These are phyloP conservation scores for Diplodia seriata DNA, from an alignment of 2,329 filamentous ascomycete genomes.

Conservation along the genomic window DNA sequence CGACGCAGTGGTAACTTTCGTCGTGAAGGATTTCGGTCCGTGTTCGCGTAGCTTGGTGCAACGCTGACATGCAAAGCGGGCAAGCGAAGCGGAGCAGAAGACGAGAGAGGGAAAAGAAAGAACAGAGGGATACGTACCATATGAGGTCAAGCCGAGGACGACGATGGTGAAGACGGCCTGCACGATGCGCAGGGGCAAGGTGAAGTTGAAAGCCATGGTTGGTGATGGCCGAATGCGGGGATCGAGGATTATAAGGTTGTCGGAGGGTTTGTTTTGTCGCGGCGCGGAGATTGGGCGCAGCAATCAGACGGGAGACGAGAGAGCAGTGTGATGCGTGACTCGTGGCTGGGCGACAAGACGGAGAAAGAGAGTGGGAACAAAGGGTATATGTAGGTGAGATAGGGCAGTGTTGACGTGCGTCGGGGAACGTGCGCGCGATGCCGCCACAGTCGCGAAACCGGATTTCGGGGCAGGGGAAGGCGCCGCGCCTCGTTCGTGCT, in stretches of 20 bases:
- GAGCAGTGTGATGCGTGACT: background rate
- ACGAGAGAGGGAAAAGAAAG: background rate
- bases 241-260: background rate
- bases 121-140: slow-evolving; percentile 64
- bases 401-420: slow-evolving; percentile 4
- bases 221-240: background rate
- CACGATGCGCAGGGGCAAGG: slow-evolving; percentile 69
- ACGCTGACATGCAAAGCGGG: background rate
- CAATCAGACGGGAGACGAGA: background rate
- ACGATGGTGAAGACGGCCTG: slow-evolving; percentile 75
- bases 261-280: background rate
- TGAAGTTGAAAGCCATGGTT: slow-evolving; percentile 61
- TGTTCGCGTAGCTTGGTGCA: slow-evolving; percentile 11
- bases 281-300: background rate
- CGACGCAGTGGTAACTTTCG: background rate
- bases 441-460: slow-evolving; percentile 20
- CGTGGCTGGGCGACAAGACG: background rate
- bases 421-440: slow-evolving; percentile 6
- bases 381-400: background rate
- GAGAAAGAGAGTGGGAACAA: slow-evolving; percentile 4
- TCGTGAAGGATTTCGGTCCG: slow-evolving; percentile 4
- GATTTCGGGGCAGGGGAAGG: slow-evolving; percentile 13
- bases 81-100: background rate
- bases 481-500: background rate
- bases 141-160: slow-evolving; percentile 76